phyloP scores from a whole-genome alignment of 768 basidiomycete genomes.

The Suillus ampliporus region DNA sequence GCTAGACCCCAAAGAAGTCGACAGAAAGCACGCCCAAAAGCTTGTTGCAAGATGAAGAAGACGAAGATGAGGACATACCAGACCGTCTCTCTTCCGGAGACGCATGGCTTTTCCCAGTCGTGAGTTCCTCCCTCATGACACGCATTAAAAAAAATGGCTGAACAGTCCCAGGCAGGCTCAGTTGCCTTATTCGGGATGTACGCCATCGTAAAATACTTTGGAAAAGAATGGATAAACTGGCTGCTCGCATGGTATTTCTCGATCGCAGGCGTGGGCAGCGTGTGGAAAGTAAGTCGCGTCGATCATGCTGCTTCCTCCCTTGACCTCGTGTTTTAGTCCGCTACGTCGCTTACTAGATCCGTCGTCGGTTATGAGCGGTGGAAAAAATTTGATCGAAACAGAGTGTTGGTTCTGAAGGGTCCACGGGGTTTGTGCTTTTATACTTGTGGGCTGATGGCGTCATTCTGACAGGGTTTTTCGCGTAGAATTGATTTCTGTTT shows the following conservation, averaged over 20 bases:
- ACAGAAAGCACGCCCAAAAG: not conserved
- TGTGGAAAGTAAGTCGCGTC: constrained; percentile 63
- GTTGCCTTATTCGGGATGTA: constrained; percentile 72
- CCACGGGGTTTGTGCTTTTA: constrained; percentile 41
- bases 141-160: not conserved
- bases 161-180: constrained; percentile 66
- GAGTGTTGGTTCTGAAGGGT: constrained; percentile 51
- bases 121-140: constrained; percentile 41
- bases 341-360: constrained; percentile 55
- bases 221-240: constrained; percentile 84
- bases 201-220: constrained; percentile 72
- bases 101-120: constrained; percentile 79
- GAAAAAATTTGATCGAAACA: constrained; percentile 59
- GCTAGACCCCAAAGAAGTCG: not conserved
- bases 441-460: constrained; percentile 1
- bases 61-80: constrained; percentile 62
- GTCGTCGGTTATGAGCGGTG: constrained; percentile 57
- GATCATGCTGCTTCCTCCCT: not conserved
- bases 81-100: constrained; percentile 70
- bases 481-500: constrained; percentile 45
- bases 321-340: constrained; percentile 43
- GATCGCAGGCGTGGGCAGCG: constrained; percentile 64
- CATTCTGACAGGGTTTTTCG: constrained; percentile 5
- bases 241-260: constrained; percentile 79
- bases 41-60: constrained; percentile 46